These are phyloP conservation scores for Scedosporium boydii DNA, from an alignment of 2,329 filamentous ascomycete species.

Conservation along the genomic window DNA sequence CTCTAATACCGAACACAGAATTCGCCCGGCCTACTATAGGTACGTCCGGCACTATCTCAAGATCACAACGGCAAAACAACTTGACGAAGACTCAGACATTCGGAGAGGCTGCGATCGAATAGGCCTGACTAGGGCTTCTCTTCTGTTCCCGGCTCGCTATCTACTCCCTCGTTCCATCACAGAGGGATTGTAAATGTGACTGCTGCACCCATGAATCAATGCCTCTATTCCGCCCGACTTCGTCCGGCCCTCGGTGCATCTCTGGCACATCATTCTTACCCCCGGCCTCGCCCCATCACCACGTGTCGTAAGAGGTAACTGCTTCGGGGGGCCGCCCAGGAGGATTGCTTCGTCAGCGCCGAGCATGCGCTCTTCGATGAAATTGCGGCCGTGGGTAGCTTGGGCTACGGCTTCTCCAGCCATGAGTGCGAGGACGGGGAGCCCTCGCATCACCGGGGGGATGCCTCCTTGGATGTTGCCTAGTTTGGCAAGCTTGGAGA, in stretches of 20 bases:
- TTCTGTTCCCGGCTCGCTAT: too few relatives aligned
- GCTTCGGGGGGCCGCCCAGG: not conserved
- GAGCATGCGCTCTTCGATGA: constrained; percentile 12
- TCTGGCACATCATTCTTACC: not conserved
- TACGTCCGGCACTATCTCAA: too few relatives aligned
- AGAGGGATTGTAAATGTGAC: not conserved
- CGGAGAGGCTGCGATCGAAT: too few relatives aligned
- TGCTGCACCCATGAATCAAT: not conserved
- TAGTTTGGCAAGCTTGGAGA: constrained; percentile 12
- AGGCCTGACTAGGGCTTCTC: too few relatives aligned
- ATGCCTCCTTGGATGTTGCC: constrained; percentile 14
- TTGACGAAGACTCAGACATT: too few relatives aligned
- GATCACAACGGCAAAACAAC: too few relatives aligned
- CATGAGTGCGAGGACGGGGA: constrained; percentile 12
- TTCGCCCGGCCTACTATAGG: too few relatives aligned
- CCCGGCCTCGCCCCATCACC: not conserved
- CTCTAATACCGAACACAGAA: too few relatives aligned
- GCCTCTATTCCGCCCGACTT: not conserved
- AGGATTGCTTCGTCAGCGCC: constrained; percentile 4
- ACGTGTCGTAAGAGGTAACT: not conserved
- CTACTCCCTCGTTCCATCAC: too few relatives aligned
- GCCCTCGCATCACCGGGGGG: constrained; percentile 11
- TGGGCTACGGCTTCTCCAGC: constrained; percentile 12
- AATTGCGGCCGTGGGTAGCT: constrained; percentile 8
- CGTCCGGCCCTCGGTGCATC: not conserved